Evolutionary conservation across 108 stramenopile genomes (phyloP), one percentile per base, ranked within the genome.

Genomic region (Nitzschia palea): DNA sequence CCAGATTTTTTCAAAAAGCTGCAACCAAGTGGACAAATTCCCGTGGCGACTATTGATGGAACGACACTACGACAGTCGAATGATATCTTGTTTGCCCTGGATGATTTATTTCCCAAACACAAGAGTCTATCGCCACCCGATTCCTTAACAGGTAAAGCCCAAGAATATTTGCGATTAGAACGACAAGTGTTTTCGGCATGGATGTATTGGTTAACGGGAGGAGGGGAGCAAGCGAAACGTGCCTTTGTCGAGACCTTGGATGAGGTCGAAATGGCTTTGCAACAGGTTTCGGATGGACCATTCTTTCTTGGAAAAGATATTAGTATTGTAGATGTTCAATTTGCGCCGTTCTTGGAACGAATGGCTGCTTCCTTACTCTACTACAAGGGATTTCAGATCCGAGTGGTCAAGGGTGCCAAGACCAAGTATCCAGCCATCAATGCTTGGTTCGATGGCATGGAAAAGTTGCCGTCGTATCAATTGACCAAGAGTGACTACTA

Each of bases 391-490:
- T 92, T 93, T 70, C 67, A 73, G 32, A 84, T 96, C 20, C 90
- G 95, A 29, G 90, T 92, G 2, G 58, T 40, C 58, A 59, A 59
- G 36, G 58, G 83, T 26, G 76, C 74, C 37, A 61, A 55, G 43
- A 80, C 82, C 12, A 65, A 82, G 12, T 96, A 74, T 77, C 87
- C 93, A 2, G 79, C 71, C 31, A 65, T 97, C 51, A 93, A 93
- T 66, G 62, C 52, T 26, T 97, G 97, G 97, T 95, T 97, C 67
- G 93, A 95, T 65, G 94, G 88, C 32, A 90, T 97, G 89, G 96
- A 97, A 78, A 83, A 72, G 57, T 56, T 81, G 32, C 65, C 74
- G 27, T 74, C 86, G 2, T 97, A 97, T 67, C 88, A 85, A 56
- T 77, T 90, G 12, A 95, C 92, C 34, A 92, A 95, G 56, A 78